phyloP scores from a whole-genome alignment of 371 early-diverging fungal species.

The Fennellomyces sp. region DNA sequence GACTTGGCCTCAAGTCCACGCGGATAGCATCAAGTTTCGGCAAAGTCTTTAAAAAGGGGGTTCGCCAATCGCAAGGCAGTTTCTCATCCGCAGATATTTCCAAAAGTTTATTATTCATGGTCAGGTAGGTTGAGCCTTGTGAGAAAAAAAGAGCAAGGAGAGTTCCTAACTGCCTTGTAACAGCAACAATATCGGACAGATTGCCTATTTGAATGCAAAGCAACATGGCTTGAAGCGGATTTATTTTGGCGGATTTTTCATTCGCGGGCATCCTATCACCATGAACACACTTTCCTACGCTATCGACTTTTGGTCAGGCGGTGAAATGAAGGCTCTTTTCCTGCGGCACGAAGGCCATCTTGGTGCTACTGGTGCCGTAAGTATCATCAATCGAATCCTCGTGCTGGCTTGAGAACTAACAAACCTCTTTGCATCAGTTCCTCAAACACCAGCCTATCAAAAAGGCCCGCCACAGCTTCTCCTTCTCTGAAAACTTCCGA shows the following conservation, averaged over 20 bases:
- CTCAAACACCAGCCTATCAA: slow-evolving; percentile 54
- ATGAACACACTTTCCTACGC: slow-evolving; percentile 97
- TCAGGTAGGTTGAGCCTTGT: slow-evolving; percentile 55
- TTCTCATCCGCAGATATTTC: slow-evolving; percentile 85
- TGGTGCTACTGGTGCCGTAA: slow-evolving; percentile 91
- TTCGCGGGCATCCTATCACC: slow-evolving; percentile 94
- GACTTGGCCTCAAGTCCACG: slow-evolving; percentile 87
- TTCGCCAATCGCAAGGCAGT: slow-evolving; percentile 56
- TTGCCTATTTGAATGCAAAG: slow-evolving; percentile 94
- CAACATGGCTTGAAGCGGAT: slow-evolving; percentile 89
- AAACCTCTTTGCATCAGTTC: too few species aligned
- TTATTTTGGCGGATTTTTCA: slow-evolving; percentile 97
- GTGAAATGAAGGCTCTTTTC: slow-evolving; percentile 92
- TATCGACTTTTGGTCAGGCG: slow-evolving; percentile 96
- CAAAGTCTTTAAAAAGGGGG: slow-evolving; percentile 88
- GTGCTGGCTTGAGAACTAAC: too few species aligned
- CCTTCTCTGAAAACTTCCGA: slow-evolving; percentile 80
- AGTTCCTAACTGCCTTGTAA: neutral
- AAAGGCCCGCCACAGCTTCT: slow-evolving; percentile 54
- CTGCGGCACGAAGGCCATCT: slow-evolving; percentile 96
- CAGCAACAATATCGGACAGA: slow-evolving; percentile 98
- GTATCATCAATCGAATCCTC: too few species aligned
- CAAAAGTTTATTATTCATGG: slow-evolving; percentile 87
- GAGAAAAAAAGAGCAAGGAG: neutral
- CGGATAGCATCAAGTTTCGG: slow-evolving; percentile 96